Percentiles rank a stretch among this genome's conserved stretches.
Evolutionary conservation across 2,329 filamentous ascomycete genomes (phyloP).

Genomic region (Nemania diffusa): DNA sequence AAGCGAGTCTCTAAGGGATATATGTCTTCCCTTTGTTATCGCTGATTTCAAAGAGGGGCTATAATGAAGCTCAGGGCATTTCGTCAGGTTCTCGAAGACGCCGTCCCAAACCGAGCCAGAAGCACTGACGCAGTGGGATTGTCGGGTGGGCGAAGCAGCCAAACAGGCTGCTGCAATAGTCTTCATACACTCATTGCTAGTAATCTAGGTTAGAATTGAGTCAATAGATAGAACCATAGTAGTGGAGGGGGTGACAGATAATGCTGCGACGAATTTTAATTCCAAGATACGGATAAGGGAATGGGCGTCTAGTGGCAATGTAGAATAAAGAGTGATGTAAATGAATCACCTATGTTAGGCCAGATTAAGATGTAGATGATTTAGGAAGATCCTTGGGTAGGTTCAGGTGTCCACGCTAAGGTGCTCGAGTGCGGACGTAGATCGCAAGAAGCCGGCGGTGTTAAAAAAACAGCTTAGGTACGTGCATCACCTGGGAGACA

Average conservation of each 20-base stretch:
- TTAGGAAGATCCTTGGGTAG: not conserved
- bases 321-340: not conserved
- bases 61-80: not conserved
- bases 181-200: not conserved
- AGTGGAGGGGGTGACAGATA: not conserved
- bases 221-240: not conserved
- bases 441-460: not conserved
- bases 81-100: slow-evolving; percentile 19
- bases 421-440: not conserved
- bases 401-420: not conserved
- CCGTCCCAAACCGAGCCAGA: not conserved
- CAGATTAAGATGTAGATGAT: not conserved
- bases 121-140: not conserved
- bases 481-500: not conserved
- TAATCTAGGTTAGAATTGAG: not conserved
- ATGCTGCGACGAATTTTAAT: not conserved
- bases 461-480: not conserved
- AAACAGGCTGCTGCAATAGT: not conserved
- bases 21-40: not conserved
- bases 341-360: not conserved
- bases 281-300: not conserved
- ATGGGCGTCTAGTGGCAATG: not conserved
- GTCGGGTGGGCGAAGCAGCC: slow-evolving; percentile 1
- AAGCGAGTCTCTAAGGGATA: slow-evolving; percentile 7
- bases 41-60: not conserved